A percentile compares a stretch with the other conserved stretches of the same genome.
Evolutionary conservation across 768 basidiomycete genomes (phyloP).

Genomic region (Omphalotus guepiniiformis): DNA sequence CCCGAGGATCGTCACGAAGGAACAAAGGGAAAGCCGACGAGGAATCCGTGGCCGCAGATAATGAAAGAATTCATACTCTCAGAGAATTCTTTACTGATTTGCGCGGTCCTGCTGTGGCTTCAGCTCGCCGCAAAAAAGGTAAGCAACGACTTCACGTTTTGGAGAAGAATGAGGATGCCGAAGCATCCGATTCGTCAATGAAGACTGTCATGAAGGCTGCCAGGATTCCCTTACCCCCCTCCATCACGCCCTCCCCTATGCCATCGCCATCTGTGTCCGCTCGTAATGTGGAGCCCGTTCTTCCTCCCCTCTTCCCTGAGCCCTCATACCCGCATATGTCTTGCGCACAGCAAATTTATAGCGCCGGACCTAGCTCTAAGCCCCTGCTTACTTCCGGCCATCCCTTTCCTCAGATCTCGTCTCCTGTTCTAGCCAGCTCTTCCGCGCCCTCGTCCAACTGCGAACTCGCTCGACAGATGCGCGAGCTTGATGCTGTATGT

Average conservation of each 20-base stretch:
- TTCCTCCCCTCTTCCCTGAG: conserved; percentile 6
- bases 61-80: conserved; percentile 27
- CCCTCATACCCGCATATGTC: not conserved
- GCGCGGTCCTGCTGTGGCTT: conserved; percentile 30
- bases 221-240: not conserved
- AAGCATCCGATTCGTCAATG: not conserved
- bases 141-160: conserved; percentile 19
- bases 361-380: no score
- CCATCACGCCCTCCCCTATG: not conserved
- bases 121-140: conserved; percentile 28
- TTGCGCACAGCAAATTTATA: not conserved
- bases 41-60: conserved; percentile 8
- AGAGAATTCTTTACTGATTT: conserved; percentile 31
- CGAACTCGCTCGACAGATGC: no score
- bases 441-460: not conserved
- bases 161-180: conserved; percentile 9
- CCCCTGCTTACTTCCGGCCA: no score
- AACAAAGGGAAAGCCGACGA: not conserved
- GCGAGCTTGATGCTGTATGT: no score
- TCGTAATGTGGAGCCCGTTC: not conserved
- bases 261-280: not conserved
- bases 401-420: not conserved
- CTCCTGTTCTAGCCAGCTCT: not conserved
- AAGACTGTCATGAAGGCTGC: not conserved
- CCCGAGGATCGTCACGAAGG: conserved; percentile 26